A percentile compares a stretch with the other conserved stretches of the same genome.
Evolutionary conservation across 805 yeast genomes (phyloP).

Genomic region (Lipomyces chichibuensis): DNA sequence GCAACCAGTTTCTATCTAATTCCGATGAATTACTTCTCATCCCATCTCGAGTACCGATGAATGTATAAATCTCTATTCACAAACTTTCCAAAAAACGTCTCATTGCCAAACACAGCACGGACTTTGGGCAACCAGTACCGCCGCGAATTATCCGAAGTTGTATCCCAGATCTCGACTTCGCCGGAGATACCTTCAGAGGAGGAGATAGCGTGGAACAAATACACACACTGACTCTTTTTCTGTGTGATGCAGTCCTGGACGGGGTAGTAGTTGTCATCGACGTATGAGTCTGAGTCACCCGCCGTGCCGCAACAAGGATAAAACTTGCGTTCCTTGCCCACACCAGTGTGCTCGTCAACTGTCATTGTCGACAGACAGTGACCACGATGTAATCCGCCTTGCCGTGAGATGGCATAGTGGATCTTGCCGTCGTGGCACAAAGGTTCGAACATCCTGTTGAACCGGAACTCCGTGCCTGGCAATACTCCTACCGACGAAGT

Average conservation of each 20-base stretch:
- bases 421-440: slow-evolving; percentile 29
- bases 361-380: slow-evolving; percentile 28
- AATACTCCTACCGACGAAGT: slow-evolving; percentile 33
- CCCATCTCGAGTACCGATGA: slow-evolving; percentile 27
- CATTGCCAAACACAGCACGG: slow-evolving; percentile 32
- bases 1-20: not conserved
- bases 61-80: slow-evolving; percentile 24
- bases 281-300: not conserved
- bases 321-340: slow-evolving; percentile 27
- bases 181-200: slow-evolving; percentile 29
- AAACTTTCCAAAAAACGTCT: slow-evolving; percentile 28
- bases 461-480: slow-evolving; percentile 34
- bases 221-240: slow-evolving; percentile 20
- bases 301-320: slow-evolving; percentile 17
- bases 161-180: slow-evolving; percentile 33
- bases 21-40: slow-evolving; percentile 15
- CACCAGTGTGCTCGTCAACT: slow-evolving; percentile 30
- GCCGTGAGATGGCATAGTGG: slow-evolving; percentile 29
- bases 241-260: slow-evolving; percentile 29
- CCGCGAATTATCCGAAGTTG: slow-evolving; percentile 13
- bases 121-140: slow-evolving; percentile 21
- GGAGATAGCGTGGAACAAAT: slow-evolving; percentile 28
- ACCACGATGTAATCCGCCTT: slow-evolving; percentile 29
- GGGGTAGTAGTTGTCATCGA: slow-evolving; percentile 20
- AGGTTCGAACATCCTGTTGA: slow-evolving; percentile 24